Conservation (phyloP, 2,329 filamentous ascomycete genomes). For the Chrysoporthe deuterocubensis region DNA sequence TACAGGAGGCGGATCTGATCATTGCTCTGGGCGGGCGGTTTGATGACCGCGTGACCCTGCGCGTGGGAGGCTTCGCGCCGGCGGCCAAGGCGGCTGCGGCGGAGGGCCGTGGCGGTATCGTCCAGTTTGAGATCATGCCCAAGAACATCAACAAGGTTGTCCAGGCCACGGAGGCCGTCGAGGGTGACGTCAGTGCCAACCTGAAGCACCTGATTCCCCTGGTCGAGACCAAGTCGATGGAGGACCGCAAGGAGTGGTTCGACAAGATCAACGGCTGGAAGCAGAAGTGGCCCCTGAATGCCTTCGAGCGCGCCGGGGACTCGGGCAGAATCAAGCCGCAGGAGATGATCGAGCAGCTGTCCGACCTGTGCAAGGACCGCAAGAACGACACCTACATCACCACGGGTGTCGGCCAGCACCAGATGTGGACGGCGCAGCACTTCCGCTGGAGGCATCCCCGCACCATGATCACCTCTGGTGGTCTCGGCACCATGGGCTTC, state of each 20-base stretch:
- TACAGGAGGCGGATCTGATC: constrained; percentile 95
- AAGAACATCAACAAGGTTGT: constrained; percentile 99
- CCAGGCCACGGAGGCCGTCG: constrained; percentile 91
- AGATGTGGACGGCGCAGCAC: constrained; percentile 98
- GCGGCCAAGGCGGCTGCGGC: constrained; percentile 81
- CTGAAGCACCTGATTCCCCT: constrained; percentile 75
- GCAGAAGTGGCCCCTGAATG: constrained; percentile 79
- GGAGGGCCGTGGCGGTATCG: constrained; percentile 88
- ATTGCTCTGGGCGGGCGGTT: constrained; percentile 93
- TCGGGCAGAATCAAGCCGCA: constrained; percentile 92
- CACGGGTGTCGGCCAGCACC: constrained; percentile 95
- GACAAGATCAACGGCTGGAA: constrained; percentile 90
- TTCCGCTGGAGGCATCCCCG: constrained; percentile 92
- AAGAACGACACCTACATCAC: constrained; percentile 87
- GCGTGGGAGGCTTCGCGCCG: constrained; percentile 85
- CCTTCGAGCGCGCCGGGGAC: constrained; percentile 78
- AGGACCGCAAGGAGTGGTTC: constrained; percentile 83
- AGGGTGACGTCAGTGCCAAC: constrained; percentile 87
- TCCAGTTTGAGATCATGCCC: constrained; percentile 98
- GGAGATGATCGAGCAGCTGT: constrained; percentile 87
- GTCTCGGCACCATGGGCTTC: constrained; percentile 94
- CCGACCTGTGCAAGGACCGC: constrained; percentile 76
- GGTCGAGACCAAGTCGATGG: constrained; percentile 64
- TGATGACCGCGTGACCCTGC: constrained; percentile 90
- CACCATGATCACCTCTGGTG: constrained; percentile 95